phyloP scores from a whole-genome alignment of 2,329 filamentous ascomycete genomes.

The Colletotrichum aenigma region DNA sequence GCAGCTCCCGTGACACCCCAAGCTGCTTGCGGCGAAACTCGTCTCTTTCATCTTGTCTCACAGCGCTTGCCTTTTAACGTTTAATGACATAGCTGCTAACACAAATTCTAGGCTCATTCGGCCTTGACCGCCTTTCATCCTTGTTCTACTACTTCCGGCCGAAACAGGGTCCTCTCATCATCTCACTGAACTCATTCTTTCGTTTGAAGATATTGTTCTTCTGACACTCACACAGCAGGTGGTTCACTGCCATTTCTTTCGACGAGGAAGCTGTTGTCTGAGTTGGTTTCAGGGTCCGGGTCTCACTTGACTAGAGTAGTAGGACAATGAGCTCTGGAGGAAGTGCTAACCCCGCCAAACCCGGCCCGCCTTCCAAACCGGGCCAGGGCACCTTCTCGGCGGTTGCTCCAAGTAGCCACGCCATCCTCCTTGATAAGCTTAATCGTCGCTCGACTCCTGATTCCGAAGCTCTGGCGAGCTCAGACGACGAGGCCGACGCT shows the following conservation, averaged over 20 bases:
- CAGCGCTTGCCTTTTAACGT: constrained; percentile 18
- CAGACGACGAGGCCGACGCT: constrained; percentile 86
- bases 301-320: neutral
- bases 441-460: constrained; percentile 88
- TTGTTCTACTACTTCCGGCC: neutral
- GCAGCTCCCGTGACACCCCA: constrained; percentile 15
- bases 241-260: neutral
- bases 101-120: constrained; percentile 7
- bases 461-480: constrained; percentile 91
- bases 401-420: constrained; percentile 62
- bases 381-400: constrained; percentile 49
- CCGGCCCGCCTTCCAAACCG: constrained; percentile 55
- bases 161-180: neutral
- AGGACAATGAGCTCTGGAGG: constrained; percentile 52
- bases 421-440: constrained; percentile 74
- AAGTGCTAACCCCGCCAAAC: constrained; percentile 45
- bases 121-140: constrained; percentile 29
- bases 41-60: constrained; percentile 19
- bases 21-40: constrained; percentile 18
- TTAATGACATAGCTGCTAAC: constrained; percentile 18
- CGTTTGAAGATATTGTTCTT: neutral
- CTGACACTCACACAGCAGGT: neutral
- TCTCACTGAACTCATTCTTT: neutral
- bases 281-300: neutral
- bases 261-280: neutral